Conservation (phyloP, 192 early-diverging fungal genomes). For the Coemansia sp. region DNA sequence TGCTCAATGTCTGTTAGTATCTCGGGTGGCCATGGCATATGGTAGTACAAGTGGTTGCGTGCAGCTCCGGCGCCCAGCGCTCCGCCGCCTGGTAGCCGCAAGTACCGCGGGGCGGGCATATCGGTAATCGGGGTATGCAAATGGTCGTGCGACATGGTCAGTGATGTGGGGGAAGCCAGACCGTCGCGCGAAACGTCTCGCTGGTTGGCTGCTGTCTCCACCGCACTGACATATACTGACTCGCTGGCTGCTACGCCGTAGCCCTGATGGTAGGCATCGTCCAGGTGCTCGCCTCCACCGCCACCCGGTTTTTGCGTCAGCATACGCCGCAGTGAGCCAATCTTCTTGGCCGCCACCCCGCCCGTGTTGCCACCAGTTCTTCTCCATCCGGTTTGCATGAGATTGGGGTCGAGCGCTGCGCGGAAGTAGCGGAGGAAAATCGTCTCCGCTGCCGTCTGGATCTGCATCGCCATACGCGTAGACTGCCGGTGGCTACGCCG, state of each 20-base stretch:
- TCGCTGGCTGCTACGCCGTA: constrained; percentile 48
- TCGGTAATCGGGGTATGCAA: constrained; percentile 45
- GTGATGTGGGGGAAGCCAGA: constrained; percentile 46
- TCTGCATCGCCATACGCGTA: constrained; percentile 56
- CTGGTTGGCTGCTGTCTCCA: not conserved
- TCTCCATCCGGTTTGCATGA: constrained; percentile 25
- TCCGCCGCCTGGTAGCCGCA: constrained; percentile 21
- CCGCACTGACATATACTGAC: constrained; percentile 28
- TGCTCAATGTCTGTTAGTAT: constrained; percentile 57
- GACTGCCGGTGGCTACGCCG: constrained; percentile 51
- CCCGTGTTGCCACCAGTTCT: no score
- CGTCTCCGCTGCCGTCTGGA: constrained; percentile 53
- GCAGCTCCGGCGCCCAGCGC: constrained; percentile 25
- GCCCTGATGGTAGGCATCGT: constrained; percentile 56
- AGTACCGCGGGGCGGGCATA: constrained; percentile 3
- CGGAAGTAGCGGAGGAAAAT: constrained; percentile 57
- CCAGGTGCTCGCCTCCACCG: constrained; percentile 16
- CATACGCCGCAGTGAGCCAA: constrained; percentile 53
- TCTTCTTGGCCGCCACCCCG: constrained; percentile 26
- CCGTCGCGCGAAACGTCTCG: constrained; percentile 13
- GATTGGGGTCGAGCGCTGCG: constrained; percentile 52
- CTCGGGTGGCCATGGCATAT: constrained; percentile 58
- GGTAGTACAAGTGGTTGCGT: constrained; percentile 48
- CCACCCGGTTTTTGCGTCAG: constrained; percentile 49
- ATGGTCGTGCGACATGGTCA: constrained; percentile 45